Evolutionary conservation across 1,284 basidiomycete genomes (phyloP).

Genomic region (Fomitopsis schrenkii): DNA sequence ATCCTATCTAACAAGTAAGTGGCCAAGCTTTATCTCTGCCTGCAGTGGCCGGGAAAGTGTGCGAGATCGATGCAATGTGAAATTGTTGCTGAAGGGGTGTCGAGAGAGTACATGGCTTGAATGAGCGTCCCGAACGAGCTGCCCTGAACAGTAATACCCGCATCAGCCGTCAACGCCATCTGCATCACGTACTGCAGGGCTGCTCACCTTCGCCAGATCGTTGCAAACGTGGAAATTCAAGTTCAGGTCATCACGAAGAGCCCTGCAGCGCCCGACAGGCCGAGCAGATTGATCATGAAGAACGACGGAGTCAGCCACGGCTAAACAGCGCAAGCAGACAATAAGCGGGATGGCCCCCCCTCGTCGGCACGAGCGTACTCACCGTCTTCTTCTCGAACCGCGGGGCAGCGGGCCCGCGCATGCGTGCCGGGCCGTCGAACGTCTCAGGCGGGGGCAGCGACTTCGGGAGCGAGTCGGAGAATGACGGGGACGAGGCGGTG

Average conservation of each 20-base stretch:
- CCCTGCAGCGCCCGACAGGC: constrained; percentile 1
- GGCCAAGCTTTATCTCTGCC: too few relatives aligned
- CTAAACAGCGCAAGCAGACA: neutral
- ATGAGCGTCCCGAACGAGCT: too few relatives aligned
- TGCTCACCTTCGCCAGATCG: too few relatives aligned
- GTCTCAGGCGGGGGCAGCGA: constrained; percentile 17
- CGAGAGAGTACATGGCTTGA: too few relatives aligned
- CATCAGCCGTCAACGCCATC: neutral
- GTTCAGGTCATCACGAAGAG: neutral
- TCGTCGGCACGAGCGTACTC: neutral
- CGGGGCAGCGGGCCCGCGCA: constrained; percentile 12
- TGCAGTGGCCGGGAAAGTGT: too few relatives aligned
- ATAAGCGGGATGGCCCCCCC: neutral
- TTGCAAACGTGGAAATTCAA: neutral
- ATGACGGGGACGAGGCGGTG: neutral
- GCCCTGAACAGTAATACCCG: neutral
- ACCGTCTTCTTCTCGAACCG: neutral
- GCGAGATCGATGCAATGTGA: too few relatives aligned
- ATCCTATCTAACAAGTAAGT: too few relatives aligned
- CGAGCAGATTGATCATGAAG: neutral
- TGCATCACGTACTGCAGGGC: neutral
- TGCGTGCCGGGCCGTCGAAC: constrained; percentile 25
- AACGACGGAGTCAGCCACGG: neutral
- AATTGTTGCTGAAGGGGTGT: too few relatives aligned
- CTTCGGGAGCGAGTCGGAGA: neutral